Evolutionary conservation across 805 yeast species (phyloP), one percentile per base, ranked within the genome.

Genomic region (Suhomyces vadensis): DNA sequence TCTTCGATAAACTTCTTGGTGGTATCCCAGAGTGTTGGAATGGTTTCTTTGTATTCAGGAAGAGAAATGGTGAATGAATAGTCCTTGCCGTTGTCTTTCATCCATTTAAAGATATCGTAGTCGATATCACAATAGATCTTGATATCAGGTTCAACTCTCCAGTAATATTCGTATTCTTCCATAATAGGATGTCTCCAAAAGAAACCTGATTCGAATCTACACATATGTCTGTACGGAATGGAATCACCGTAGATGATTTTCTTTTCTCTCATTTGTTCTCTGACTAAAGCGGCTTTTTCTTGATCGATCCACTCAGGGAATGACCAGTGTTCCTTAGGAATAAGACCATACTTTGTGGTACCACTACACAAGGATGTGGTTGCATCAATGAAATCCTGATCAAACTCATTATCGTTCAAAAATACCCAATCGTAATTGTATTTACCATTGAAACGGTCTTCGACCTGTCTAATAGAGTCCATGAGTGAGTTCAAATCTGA

Each of bases 371-470:
- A 67, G 9, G 85, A 76, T 1, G 78, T 50, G 10, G 95, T 86
- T 22, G 80, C 76, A 21, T 69, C 67, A 56, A 80, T 87, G 65
- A 94, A 92, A 55, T 88, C 94, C 2, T 87, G 90, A 41, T 80
- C 74, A 67, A 92, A 94, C 38, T 77, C 84, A 46, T 83, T 89
- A 62, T 92, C 97, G 64, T 92, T 92, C 56, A 92, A 74, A 64
- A 92, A 94, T 21, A 90, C 94, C 97, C 98, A 92, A 55, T 95
- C 97, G 61, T 92, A 92, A 51, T 86, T 76, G 69, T 69, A 91
- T 38, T 86, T 76, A 13, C 69, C 61, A 72, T 92, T 92, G 75
- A 94, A 92, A 50, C 97, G 75, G 64, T 90, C 97, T 67, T 92
- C 97, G 43, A 91, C 78, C 38, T 83, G 78, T 63, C 87, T 75